These are phyloP conservation scores for Coprinellus micaceus DNA, from an alignment of 768 basidiomycete species.

Conservation along the genomic window DNA sequence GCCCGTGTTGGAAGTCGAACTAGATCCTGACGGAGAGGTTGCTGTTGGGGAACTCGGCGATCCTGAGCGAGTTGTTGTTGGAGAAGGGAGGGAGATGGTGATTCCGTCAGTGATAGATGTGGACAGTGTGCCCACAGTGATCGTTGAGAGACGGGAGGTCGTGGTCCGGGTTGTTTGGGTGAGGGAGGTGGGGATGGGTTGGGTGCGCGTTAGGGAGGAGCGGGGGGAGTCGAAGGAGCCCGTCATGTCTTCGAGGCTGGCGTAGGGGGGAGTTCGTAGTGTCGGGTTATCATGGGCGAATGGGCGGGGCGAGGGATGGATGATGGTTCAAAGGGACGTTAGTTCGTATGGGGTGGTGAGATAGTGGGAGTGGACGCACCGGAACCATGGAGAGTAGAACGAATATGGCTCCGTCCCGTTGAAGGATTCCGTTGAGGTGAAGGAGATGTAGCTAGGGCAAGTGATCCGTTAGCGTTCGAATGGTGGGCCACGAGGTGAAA, in stretches of 20 bases:
- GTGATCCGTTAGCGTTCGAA: slow-evolving; percentile 7
- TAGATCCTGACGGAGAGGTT: slow-evolving; percentile 1
- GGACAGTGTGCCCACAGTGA: slow-evolving; percentile 34
- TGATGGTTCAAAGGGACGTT: too few relatives aligned
- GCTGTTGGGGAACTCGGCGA: slow-evolving; percentile 13
- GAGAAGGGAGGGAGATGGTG: slow-evolving; percentile 12
- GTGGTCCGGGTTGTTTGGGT: too few relatives aligned
- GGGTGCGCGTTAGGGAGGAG: slow-evolving; percentile 43
- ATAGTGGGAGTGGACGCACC: slow-evolving; percentile 31
- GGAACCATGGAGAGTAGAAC: slow-evolving; percentile 54
- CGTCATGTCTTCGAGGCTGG: slow-evolving; percentile 56
- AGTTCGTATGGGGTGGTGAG: too few relatives aligned
- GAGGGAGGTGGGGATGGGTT: slow-evolving; percentile 40
- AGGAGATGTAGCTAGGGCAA: slow-evolving; percentile 55
- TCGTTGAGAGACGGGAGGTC: slow-evolving; percentile 39
- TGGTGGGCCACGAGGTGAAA: too few relatives aligned
- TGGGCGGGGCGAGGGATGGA: too few relatives aligned
- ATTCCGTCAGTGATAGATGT: slow-evolving; percentile 19
- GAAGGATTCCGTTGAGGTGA: slow-evolving; percentile 38
- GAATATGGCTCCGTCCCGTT: slow-evolving; percentile 30
- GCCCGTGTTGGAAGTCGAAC: not conserved
- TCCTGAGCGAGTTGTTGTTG: slow-evolving; percentile 13
- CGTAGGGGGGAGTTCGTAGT: not conserved
- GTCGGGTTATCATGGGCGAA: too few relatives aligned
- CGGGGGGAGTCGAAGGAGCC: slow-evolving; percentile 53